Evolutionary conservation across 2,329 filamentous ascomycete species (phyloP), one percentile per base, ranked within the genome.

Genomic region (Ophiostoma pallidulum): DNA sequence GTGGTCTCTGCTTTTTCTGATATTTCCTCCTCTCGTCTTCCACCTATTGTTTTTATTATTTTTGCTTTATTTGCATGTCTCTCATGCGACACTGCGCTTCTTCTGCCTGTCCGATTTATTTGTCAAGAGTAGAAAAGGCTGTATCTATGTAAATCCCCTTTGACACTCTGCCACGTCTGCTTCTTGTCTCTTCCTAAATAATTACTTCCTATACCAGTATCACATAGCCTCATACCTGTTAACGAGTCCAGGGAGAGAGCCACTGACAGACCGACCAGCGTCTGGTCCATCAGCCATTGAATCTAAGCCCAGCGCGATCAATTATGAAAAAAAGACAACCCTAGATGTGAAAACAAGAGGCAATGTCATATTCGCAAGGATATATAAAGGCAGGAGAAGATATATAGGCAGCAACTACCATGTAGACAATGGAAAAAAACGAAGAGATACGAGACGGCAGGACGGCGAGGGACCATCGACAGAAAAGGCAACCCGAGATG

Each of bases 101-200:
- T n/a, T n/a, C n/a, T n/a, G n/a, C n/a, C n/a, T n/a, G n/a, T n/a
- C n/a, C n/a, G n/a, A n/a, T n/a, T n/a, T n/a, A n/a, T n/a, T n/a
- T 45, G 42, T 37, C 16, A 35, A 44, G 41, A 45, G 31, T 45
- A 49, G 33, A 50, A 49, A 44, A 46, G 36, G 36, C 24, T 39
- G 42, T 49, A 46, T 38, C 8, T 39, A 45, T 43, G 19, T 19
- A 18, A 42, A 42, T 26, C 19, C 12, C 22, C 18, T 37, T 14
- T 26, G 10, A 36, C 40, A 4, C 16, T 29, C 31, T 8, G n/a
- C n/a, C n/a, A n/a, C n/a, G n/a, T n/a, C n/a, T 28, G 10, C 24
- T 28, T 28, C 10, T 28, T 28, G 24, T 28, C 24, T 28, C 24
- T 28, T 28, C 24, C 5, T 6, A 10, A 28, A 10, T 28, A 28